Percentiles rank a stretch among this genome's conserved stretches.
phyloP scores from a whole-genome alignment of 2,329 filamentous ascomycete genomes.

The Trichophyton verrucosum region DNA sequence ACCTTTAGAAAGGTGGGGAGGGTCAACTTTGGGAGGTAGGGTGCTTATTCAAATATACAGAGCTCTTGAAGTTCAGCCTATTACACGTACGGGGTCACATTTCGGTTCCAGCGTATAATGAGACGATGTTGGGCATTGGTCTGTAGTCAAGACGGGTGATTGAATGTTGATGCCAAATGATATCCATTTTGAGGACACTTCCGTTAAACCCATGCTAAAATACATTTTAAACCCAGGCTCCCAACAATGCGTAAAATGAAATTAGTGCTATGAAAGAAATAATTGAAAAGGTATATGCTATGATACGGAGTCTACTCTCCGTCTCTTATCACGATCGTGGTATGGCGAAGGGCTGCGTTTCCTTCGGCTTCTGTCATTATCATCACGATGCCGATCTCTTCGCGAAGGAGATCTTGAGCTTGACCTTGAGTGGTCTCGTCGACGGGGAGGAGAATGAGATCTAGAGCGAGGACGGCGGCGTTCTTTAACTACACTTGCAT shows the following conservation, averaged over 20 bases:
- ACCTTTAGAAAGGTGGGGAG: neutral
- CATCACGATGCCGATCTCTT: constrained; percentile 34
- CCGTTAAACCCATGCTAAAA: neutral
- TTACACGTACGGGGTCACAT: neutral
- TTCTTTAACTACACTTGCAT: constrained; percentile 32
- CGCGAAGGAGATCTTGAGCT: constrained; percentile 16
- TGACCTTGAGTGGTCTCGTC: constrained; percentile 29
- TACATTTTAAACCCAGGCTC: neutral
- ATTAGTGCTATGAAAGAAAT: neutral
- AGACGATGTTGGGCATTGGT: neutral
- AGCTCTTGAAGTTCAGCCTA: neutral
- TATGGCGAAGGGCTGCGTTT: constrained; percentile 34
- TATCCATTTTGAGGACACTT: neutral
- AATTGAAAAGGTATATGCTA: neutral
- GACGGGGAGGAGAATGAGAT: constrained; percentile 13
- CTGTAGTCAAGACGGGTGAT: too few species aligned
- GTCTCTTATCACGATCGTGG: constrained; percentile 31
- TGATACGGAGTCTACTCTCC: constrained; percentile 20
- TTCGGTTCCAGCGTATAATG: neutral
- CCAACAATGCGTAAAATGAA: neutral
- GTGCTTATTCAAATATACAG: neutral
- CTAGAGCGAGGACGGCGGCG: constrained; percentile 26
- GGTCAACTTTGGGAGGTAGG: neutral
- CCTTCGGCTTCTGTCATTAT: constrained; percentile 20
- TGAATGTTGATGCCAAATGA: neutral